Base-by-base conservation (phyloP, 2,329 filamentous ascomycete genomes). In the Aphanocladium album region DNA sequence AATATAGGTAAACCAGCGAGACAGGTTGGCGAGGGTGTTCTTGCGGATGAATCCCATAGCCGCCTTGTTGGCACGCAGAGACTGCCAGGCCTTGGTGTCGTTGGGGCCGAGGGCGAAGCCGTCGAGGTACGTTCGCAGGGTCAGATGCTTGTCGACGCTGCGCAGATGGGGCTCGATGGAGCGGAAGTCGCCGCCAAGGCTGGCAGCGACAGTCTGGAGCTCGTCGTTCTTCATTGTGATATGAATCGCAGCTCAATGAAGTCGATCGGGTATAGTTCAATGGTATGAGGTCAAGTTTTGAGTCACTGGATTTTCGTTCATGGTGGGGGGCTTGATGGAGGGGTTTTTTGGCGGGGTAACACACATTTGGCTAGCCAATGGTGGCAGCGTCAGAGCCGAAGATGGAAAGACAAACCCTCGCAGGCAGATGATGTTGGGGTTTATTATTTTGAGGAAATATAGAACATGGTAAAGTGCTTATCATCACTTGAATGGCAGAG, bases 1-100 rank as follows among this genome's bases (percentile, higher is more conserved):
- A 66, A 98, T 81, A 73, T 89, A 96, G 68, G 80, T 83, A 76
- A 93, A 96, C 93, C 93, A 98, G 66, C 93, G 85, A 58, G 85
- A 84, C 63, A 96, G 75, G 74, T 95, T 96, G 62, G 83, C 79
- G 67, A 93, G 85, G 30, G 85, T 79, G 49, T 88, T 89, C 76
- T 91, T 90, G 76, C 90, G 90, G 68, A 96, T 82, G 67, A 90
- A 90, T 4, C 90, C 86, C 66, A 89, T 83, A 19, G 90, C 89
- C n/a, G 92, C 90, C 63, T 90, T 88, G 79, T 96, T 97, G 68
- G 84, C 87, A 61, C 90, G 88, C 58, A 97, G 82, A 5, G 89
- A 87, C 68, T 89, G 84, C 91, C 91, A 98, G 65, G 96, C 83
- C 69, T 89, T 89, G 64, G 87, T 84, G 74, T 98, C 93, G 64